These are phyloP conservation scores for Chaetomium globosum DNA, from an alignment of 2,329 filamentous ascomycete genomes.

Conservation along the genomic window DNA sequence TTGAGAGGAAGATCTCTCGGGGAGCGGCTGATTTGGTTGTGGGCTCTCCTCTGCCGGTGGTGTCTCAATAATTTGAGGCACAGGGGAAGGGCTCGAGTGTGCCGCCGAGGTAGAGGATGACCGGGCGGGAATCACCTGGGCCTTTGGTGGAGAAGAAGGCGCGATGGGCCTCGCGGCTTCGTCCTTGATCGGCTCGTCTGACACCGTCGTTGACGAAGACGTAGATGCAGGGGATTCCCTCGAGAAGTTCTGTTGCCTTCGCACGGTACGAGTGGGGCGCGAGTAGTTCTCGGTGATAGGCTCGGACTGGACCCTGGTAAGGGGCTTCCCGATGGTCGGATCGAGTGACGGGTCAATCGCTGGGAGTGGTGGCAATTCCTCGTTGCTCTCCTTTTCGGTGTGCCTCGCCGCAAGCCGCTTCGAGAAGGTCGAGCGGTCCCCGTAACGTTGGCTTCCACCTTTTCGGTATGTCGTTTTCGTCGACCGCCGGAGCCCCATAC, in stretches of 20 bases:
- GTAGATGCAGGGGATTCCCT: conserved; percentile 44
- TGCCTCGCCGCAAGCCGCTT: conserved; percentile 68
- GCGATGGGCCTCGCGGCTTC: conserved; percentile 25
- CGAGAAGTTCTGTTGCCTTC: conserved; percentile 54
- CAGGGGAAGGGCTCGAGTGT: conserved; percentile 40
- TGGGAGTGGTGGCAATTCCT: conserved; percentile 48
- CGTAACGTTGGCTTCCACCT: conserved; percentile 78
- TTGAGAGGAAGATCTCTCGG: conserved; percentile 61
- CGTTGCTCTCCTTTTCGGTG: conserved; percentile 61
- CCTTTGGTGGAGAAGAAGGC: conserved; percentile 37
- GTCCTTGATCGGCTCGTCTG: conserved; percentile 24
- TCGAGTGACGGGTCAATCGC: conserved; percentile 52
- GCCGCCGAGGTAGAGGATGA: conserved; percentile 43
- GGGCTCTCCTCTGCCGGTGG: conserved; percentile 48
- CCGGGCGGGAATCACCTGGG: conserved; percentile 43
- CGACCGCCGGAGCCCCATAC: conserved; percentile 81
- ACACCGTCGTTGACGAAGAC: conserved; percentile 17
- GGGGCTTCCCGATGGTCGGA: conserved; percentile 52
- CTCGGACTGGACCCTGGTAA: conserved; percentile 71
- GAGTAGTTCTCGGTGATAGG: conserved; percentile 67
- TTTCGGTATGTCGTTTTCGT: conserved; percentile 89
- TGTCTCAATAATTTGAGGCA: conserved; percentile 68
- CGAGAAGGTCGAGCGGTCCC: conserved; percentile 73
- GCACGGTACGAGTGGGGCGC: conserved; percentile 55
- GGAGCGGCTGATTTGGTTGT: conserved; percentile 47